Evolutionary conservation across 805 yeast species (phyloP).

Genomic region (Starmerella ratchasimensis): DNA sequence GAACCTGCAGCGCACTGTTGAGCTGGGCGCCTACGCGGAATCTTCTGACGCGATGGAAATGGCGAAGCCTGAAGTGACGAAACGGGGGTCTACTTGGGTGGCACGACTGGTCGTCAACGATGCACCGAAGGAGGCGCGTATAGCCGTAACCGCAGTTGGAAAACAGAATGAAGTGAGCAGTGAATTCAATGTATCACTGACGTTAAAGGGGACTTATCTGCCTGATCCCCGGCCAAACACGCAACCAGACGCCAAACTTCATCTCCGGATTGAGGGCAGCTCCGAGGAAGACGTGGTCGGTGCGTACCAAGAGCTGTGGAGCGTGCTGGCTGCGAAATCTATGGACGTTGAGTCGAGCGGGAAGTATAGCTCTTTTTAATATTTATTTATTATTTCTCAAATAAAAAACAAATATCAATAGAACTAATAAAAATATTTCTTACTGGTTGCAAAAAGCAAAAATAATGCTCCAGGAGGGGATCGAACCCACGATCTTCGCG

Average conservation of each 20-base stretch:
- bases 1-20: constrained; percentile 38
- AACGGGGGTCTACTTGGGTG: constrained; percentile 31
- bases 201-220: constrained; percentile 67
- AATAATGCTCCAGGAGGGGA: constrained; percentile 35
- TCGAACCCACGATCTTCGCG: constrained; percentile 50
- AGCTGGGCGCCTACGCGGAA: constrained; percentile 12
- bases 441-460: constrained; percentile 11
- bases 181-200: constrained; percentile 45
- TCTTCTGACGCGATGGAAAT: background rate
- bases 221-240: constrained; percentile 34
- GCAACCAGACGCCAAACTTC: constrained; percentile 38
- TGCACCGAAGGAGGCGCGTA: constrained; percentile 41
- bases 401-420: background rate
- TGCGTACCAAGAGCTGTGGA: constrained; percentile 14
- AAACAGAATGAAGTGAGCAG: constrained; percentile 11
- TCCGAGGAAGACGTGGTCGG: constrained; percentile 39
- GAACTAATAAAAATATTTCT: background rate
- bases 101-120: constrained; percentile 72
- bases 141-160: constrained; percentile 18
- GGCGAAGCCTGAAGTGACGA: background rate
- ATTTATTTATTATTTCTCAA: background rate
- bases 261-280: constrained; percentile 63
- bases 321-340: constrained; percentile 1
- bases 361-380: constrained; percentile 9
- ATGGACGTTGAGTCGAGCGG: constrained; percentile 1